Evolutionary conservation across 768 basidiomycete genomes (phyloP).

Genomic region (Leucogyrophana mollusca): DNA sequence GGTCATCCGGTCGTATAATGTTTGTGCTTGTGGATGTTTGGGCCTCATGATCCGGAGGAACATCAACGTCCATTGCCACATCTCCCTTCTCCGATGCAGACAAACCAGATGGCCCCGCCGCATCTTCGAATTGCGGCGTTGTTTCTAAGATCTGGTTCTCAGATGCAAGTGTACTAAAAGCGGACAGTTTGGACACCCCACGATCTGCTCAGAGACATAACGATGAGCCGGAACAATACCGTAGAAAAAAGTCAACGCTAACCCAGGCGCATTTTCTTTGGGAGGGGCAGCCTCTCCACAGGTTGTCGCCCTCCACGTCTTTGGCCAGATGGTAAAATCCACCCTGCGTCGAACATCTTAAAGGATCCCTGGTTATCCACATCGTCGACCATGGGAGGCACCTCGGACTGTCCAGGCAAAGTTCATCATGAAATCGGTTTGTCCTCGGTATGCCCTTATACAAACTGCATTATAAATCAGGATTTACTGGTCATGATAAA

Average conservation of each 20-base stretch:
- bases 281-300: slow-evolving; percentile 49
- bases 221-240: background rate
- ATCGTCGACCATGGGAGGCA: slow-evolving; percentile 62
- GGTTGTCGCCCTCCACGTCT: slow-evolving; percentile 58
- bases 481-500: no score
- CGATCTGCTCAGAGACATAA: slow-evolving; percentile 23
- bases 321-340: slow-evolving; percentile 80
- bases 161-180: slow-evolving; percentile 44
- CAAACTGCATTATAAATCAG: no score
- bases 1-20: background rate
- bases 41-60: slow-evolving; percentile 1
- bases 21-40: background rate
- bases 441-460: no score
- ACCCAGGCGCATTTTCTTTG: slow-evolving; percentile 51
- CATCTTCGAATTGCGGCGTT: slow-evolving; percentile 23
- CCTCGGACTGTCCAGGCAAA: slow-evolving; percentile 31
- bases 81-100: slow-evolving; percentile 15
- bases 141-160: slow-evolving; percentile 41
- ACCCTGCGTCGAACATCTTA: slow-evolving; percentile 80
- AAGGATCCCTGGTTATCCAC: slow-evolving; percentile 76
- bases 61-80: slow-evolving; percentile 14
- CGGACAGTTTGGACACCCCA: slow-evolving; percentile 42
- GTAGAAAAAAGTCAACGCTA: slow-evolving; percentile 7
- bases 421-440: slow-evolving; percentile 5
- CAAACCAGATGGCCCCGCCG: slow-evolving; percentile 22